Base-by-base conservation (phyloP, 768 basidiomycete genomes). In the Heimioporus sp. region DNA sequence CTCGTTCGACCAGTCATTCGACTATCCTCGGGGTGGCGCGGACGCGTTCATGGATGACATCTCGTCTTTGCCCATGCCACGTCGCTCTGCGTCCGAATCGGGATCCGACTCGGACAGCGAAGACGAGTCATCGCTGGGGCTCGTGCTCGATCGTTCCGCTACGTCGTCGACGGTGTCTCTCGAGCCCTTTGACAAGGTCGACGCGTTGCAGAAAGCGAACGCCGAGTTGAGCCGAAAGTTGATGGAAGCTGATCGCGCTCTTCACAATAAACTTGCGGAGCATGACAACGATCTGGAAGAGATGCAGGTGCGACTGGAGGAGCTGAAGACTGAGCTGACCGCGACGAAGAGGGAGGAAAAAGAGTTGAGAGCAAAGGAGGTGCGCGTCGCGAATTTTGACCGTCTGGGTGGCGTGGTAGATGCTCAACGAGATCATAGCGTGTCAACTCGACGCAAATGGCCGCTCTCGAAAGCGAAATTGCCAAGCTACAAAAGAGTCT, bases 261-360 rank as follows among this genome's bases (percentile, higher is more conserved):
- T 90, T 43, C 81, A 86, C 61, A 76, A 77, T 38, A 83, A 83
- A 57, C 74, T 93, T 13, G 68, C 70, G 11, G 88, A 92, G 46
- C 90, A 92, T 58, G 93, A 96, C 67, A 66, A 74, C n/a, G 87
- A 93, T 60, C 69, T 95, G 28, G 88, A 90, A 58, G 89, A 92
- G 52, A 80, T 90, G 70, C 86, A 95, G 61, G 71, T 70, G 4
- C 76, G 80, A 30, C 65, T 96, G 51, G 94, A 97, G 51, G 92
- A 97, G 64, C 68, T 87, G 53, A 74, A 79, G 56, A 80, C 75
- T 12, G 95, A 97, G 67, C 74, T 97, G 9, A 84, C 76, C 13
- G 79, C 86, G 7, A 86, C 88, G 5, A 90, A 91, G 67, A 80
- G 90, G 37, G 93, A 98, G 61, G 94, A 98, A 70, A 97, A 98